Conservation (phyloP, 139 green algal species). For the Chlorella sp. region DNA sequence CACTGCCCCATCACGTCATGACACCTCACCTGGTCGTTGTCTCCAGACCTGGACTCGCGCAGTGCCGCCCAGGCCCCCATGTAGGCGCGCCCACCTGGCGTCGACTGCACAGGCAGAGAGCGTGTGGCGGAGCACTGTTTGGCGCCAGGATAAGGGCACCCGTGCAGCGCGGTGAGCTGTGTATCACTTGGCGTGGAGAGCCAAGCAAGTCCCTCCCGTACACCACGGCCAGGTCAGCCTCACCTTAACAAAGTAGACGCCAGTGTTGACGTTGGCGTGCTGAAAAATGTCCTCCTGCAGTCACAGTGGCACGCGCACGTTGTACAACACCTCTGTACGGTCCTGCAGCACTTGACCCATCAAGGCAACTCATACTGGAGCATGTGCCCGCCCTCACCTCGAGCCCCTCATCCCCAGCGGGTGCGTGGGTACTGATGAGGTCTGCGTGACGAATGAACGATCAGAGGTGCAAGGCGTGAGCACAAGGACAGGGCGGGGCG, state of each 20-base stretch:
- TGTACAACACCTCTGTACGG: no score
- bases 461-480: not conserved
- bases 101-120: not conserved
- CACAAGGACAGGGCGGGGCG: not conserved
- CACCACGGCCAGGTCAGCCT: no score
- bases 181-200: no score
- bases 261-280: conserved; percentile 40
- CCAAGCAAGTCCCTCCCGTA: no score
- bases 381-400: conserved; percentile 19
- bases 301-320: no score
- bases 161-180: no score
- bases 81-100: conserved; percentile 17
- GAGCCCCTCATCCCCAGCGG: conserved; percentile 22
- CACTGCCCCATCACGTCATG: no score
- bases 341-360: no score
- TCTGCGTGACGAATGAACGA: conserved; percentile 17
- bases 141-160: no score
- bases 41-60: conserved; percentile 2
- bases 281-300: conserved; percentile 9
- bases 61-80: conserved; percentile 24
- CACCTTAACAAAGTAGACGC: conserved; percentile 35
- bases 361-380: no score
- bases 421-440: conserved; percentile 27
- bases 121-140: no score
- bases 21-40: conserved; percentile 42